These are phyloP conservation scores for Cenchrus americanus DNA, from an alignment of 176 grass and related monocot genomes.

Conservation along the genomic window DNA sequence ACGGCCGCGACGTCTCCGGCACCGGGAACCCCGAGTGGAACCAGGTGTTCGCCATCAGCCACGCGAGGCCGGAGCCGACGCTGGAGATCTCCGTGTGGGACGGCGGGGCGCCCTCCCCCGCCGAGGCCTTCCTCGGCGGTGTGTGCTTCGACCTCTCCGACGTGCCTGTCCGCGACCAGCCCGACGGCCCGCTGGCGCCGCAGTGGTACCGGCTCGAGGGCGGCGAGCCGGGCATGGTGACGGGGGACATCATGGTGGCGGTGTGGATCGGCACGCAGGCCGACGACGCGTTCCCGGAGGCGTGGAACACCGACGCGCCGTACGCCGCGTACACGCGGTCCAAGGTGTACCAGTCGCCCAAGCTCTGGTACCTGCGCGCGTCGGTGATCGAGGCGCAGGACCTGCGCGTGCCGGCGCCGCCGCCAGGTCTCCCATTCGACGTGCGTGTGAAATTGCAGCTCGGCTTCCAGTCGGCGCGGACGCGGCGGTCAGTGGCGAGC, in stretches of 20 bases:
- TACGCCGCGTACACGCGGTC: constrained; percentile 83
- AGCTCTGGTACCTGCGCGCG: constrained; percentile 91
- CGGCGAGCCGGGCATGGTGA: constrained; percentile 57
- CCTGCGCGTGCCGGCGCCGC: constrained; percentile 64
- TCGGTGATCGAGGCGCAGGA: constrained; percentile 91
- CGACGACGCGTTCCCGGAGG: constrained; percentile 89
- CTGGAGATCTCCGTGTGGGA: constrained; percentile 93
- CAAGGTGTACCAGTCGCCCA: constrained; percentile 99
- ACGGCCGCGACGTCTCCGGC: constrained; percentile 57
- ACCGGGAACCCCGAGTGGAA: constrained; percentile 81
- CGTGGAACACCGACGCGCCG: constrained; percentile 81
- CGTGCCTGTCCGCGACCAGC: constrained; percentile 76
- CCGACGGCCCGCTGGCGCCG: constrained; percentile 79
- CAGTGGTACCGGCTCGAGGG: constrained; percentile 97
- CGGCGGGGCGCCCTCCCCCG: constrained; percentile 39
- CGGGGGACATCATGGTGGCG: constrained; percentile 90
- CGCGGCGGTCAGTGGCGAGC: constrained; percentile 69
- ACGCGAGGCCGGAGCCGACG: constrained; percentile 64
- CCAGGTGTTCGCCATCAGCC: constrained; percentile 79
- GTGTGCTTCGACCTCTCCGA: constrained; percentile 98
- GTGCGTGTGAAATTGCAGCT: constrained; percentile 88
- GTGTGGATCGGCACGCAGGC: constrained; percentile 97
- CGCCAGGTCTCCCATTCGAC: constrained; percentile 62
- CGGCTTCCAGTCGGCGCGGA: constrained; percentile 83
- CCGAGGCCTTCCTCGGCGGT: constrained; percentile 72